A percentile compares a stretch with the other conserved stretches of the same genome.
phyloP scores from a whole-genome alignment of 495 filamentous ascomycete genomes.

The Barbatosphaeria neglecta region DNA sequence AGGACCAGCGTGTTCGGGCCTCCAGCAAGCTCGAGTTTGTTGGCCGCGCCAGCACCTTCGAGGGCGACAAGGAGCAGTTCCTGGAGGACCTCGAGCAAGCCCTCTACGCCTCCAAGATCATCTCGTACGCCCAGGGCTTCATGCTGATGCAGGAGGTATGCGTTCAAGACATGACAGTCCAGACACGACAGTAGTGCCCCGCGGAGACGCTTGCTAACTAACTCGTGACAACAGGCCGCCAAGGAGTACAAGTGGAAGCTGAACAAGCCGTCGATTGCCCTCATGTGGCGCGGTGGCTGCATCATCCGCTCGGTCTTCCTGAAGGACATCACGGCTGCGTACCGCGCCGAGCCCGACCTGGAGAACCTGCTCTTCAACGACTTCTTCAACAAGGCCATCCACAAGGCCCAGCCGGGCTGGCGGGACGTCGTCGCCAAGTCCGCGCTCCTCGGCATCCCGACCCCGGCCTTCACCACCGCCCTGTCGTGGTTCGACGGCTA shows the following conservation, averaged over 20 bases:
- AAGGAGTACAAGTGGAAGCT: slow-evolving; percentile 96
- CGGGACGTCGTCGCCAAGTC: slow-evolving; percentile 86
- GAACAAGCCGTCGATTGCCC: slow-evolving; percentile 98
- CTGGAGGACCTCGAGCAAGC: slow-evolving; percentile 96
- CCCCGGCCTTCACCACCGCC: slow-evolving; percentile 90
- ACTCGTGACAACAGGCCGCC: slow-evolving; percentile 51
- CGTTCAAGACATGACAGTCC: slow-evolving; percentile 1
- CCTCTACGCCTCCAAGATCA: slow-evolving; percentile 98
- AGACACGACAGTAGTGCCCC: no score
- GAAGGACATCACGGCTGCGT: slow-evolving; percentile 96
- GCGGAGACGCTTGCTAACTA: slow-evolving; percentile 8
- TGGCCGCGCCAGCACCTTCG: slow-evolving; percentile 67
- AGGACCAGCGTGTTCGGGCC: slow-evolving; percentile 82
- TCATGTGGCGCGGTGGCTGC: slow-evolving; percentile 99
- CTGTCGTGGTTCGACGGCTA: slow-evolving; percentile 98
- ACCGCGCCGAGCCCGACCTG: slow-evolving; percentile 86
- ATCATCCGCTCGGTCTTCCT: slow-evolving; percentile 99
- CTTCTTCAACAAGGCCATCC: slow-evolving; percentile 98
- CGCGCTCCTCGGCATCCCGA: slow-evolving; percentile 86
- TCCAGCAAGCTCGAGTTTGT: slow-evolving; percentile 58
- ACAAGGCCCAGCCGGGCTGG: slow-evolving; percentile 92
- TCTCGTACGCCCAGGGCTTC: slow-evolving; percentile 98
- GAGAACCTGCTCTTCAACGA: slow-evolving; percentile 97
- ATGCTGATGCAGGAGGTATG: slow-evolving; percentile 98
- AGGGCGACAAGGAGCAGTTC: slow-evolving; percentile 84